Evolutionary conservation across 257 asterid genomes (phyloP).

Genomic region (Solanum raphanifolium): DNA sequence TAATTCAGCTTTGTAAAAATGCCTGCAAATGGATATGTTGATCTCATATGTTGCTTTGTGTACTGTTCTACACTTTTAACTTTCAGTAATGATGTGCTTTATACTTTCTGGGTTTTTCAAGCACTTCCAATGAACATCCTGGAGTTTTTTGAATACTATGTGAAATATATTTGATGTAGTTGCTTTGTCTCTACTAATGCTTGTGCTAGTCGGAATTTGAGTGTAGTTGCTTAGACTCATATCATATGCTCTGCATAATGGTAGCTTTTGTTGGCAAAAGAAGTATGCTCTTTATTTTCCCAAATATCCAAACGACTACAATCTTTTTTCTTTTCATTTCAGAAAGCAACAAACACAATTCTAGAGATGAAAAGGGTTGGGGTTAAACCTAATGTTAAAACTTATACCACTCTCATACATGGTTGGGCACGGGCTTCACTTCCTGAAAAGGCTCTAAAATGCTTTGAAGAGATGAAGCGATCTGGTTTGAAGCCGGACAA

Average conservation of each 20-base stretch:
- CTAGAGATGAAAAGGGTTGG: slow-evolving; percentile 77
- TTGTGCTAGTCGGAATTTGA: background rate
- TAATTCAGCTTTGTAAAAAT: background rate
- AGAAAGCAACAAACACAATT: slow-evolving; percentile 70
- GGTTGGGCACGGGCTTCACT: slow-evolving; percentile 98
- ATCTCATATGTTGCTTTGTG: background rate
- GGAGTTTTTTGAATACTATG: background rate
- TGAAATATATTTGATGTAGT: background rate
- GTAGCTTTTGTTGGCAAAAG: background rate
- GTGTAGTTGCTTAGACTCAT: background rate
- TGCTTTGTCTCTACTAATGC: background rate
- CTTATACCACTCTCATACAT: slow-evolving; percentile 83
- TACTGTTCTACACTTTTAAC: background rate
- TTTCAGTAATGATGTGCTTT: background rate
- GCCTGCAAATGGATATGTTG: background rate
- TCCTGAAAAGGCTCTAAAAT: slow-evolving; percentile 88
- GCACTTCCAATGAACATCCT: background rate
- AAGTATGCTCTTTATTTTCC: background rate
- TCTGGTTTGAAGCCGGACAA: slow-evolving; percentile 71
- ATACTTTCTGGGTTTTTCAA: background rate
- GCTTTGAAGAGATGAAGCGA: slow-evolving; percentile 81
- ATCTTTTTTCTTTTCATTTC: background rate
- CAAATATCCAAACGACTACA: background rate
- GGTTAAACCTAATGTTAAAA: slow-evolving; percentile 71
- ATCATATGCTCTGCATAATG: background rate